Base-by-base conservation (phyloP, 257 asterid species). In the Anisodus tanguticus region DNA sequence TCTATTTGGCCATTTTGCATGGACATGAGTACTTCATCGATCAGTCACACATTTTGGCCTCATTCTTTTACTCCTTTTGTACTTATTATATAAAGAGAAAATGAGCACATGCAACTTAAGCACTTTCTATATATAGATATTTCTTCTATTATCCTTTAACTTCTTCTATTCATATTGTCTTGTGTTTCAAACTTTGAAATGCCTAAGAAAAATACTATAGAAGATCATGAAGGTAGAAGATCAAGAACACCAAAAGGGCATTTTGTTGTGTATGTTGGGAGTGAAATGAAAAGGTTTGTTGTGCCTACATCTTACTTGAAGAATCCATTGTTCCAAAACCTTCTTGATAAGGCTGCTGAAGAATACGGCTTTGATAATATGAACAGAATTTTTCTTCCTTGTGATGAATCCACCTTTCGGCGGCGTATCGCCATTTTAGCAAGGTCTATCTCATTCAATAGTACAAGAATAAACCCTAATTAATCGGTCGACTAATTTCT, bases 201-300 rank as follows among this genome's bases (percentile, higher is more conserved):
- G 84, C 77, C 74, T 10, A 81, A 9, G 49, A 81, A 66, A 62
- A 39, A 8, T 0, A 37, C 7, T 16, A 47, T 16, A 81, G 76
- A 47, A 62, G 59, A 60, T 15, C 19, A 17, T 19, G 15, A 55
- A 57, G 84, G 43, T 39, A 49, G 82, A 82, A 85, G 39, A 9
- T 79, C 66, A 58, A 84, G 71, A 39, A 72, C 95, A 4, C 92
- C 93, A 41, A 94, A 86, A 84, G 94, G 98, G 85, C 92, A 91
- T 76, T 91, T 94, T 11, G 98, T 85, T 66, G 94, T 92, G 6
- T 94, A 94, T 16, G 97, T 92, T 12, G 98, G 97, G 0, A 88
- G 83, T 1, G 90, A 89, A 9, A 26, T 66, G 89, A 83, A 79
- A 53, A 88, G 97, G 88, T 91, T 76, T 80, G 93, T 87, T 19